Evolutionary conservation across 2,329 filamentous ascomycete species (phyloP).

Genomic region (Ophiostoma perfectum): DNA sequence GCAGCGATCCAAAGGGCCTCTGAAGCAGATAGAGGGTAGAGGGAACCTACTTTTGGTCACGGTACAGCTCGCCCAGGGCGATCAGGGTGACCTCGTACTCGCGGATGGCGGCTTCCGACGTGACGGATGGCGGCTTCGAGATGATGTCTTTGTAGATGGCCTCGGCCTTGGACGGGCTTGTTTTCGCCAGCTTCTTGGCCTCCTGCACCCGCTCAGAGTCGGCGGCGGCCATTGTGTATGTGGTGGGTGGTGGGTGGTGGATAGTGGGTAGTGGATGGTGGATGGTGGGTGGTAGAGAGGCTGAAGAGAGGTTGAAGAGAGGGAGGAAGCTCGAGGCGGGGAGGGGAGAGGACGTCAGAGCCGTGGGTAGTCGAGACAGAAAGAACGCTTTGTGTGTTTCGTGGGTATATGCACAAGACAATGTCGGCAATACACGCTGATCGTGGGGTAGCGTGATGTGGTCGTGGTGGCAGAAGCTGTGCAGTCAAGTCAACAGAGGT

Average conservation of each 20-base stretch:
- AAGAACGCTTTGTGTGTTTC: too few species aligned
- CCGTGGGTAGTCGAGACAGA: background rate
- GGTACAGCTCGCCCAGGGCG: conserved; percentile 85
- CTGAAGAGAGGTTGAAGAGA: background rate
- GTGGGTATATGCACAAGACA: too few species aligned
- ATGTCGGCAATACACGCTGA: too few species aligned
- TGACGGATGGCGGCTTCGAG: conserved; percentile 74
- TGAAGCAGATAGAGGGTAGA: background rate
- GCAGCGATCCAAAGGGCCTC: conserved; percentile 20
- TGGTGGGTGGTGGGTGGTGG: background rate
- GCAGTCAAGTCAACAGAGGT: background rate
- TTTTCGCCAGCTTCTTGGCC: conserved; percentile 77
- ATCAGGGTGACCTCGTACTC: conserved; percentile 89
- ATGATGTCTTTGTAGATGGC: conserved; percentile 84
- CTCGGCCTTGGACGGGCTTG: conserved; percentile 78
- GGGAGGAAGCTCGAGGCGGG: conserved; percentile 4
- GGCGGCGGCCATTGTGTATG: conserved; percentile 48
- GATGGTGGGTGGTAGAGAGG: background rate
- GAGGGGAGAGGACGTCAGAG: background rate
- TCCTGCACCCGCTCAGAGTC: conserved; percentile 70
- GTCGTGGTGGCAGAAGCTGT: conserved; percentile 2
- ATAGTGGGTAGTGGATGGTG: background rate
- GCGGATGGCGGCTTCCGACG: conserved; percentile 74
- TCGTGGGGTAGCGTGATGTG: too few species aligned
- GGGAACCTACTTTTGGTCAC: conserved; percentile 69